These are phyloP conservation scores for Croton setiger DNA, from an alignment of 441 rosid genomes.

Conservation along the genomic window DNA sequence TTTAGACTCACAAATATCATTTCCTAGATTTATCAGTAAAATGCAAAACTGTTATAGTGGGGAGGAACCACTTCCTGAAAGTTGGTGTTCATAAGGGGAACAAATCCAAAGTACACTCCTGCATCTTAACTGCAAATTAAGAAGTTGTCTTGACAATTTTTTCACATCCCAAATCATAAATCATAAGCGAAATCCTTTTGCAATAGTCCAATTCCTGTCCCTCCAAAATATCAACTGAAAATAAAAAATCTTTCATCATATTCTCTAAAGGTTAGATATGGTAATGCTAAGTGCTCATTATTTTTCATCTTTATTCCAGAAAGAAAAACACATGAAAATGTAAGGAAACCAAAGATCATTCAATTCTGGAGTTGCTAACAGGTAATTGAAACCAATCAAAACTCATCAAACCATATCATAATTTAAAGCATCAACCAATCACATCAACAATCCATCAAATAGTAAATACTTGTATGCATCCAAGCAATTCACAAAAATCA, in stretches of 20 bases:
- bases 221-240: background rate
- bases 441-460: constrained; percentile 6
- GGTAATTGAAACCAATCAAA: constrained; percentile 2
- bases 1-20: background rate
- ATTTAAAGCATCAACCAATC: constrained; percentile 13
- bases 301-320: background rate
- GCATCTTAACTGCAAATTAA: background rate
- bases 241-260: background rate
- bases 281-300: background rate
- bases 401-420: background rate
- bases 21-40: no score
- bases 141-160: background rate
- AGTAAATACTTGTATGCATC: constrained; percentile 8
- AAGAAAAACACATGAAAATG: background rate
- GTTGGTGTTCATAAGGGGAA: background rate
- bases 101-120: background rate
- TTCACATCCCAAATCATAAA: background rate
- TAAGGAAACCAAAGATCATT: background rate
- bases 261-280: background rate
- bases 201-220: background rate
- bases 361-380: background rate
- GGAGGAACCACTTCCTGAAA: background rate
- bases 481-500: constrained; percentile 1
- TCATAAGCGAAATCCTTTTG: background rate
- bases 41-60: background rate